Conservation (phyloP, 306 rosid species). For the Quercus dentata region DNA sequence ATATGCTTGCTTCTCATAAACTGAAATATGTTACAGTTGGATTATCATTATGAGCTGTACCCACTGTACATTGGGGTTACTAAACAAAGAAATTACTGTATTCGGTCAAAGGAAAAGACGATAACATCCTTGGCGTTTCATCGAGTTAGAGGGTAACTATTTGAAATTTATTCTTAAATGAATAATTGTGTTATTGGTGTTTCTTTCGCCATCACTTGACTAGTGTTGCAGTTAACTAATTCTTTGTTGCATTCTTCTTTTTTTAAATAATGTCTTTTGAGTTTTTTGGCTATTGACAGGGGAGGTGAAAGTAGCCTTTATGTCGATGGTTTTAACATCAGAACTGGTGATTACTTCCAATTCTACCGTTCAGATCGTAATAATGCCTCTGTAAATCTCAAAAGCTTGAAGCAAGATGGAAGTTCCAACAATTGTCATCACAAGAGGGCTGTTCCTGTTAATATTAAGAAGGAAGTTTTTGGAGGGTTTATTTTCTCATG, state of each 20-base stretch:
- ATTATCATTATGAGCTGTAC: constrained; percentile 31
- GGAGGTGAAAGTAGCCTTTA: constrained; percentile 65
- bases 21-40: constrained; percentile 48
- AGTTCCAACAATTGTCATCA: no score
- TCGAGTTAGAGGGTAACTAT: constrained; percentile 61
- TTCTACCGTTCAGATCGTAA: constrained; percentile 64
- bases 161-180: not conserved
- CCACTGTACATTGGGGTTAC: constrained; percentile 70
- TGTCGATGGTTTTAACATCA: constrained; percentile 62
- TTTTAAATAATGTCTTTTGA: not conserved
- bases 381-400: constrained; percentile 34
- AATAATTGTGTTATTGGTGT: not conserved
- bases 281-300: constrained; percentile 37
- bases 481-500: constrained; percentile 72
- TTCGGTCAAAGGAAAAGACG: constrained; percentile 51
- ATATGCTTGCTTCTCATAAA: constrained; percentile 3
- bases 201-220: constrained; percentile 5
- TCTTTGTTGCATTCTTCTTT: constrained; percentile 9
- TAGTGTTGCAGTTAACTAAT: not conserved
- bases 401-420: constrained; percentile 25
- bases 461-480: constrained; percentile 29
- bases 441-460: no score
- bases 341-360: constrained; percentile 63
- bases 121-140: constrained; percentile 53
- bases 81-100: constrained; percentile 46